Evolutionary conservation across 1,139 yeast species (phyloP), one percentile per base, ranked within the genome.

Genomic region (Blastobotrys aristatus): DNA sequence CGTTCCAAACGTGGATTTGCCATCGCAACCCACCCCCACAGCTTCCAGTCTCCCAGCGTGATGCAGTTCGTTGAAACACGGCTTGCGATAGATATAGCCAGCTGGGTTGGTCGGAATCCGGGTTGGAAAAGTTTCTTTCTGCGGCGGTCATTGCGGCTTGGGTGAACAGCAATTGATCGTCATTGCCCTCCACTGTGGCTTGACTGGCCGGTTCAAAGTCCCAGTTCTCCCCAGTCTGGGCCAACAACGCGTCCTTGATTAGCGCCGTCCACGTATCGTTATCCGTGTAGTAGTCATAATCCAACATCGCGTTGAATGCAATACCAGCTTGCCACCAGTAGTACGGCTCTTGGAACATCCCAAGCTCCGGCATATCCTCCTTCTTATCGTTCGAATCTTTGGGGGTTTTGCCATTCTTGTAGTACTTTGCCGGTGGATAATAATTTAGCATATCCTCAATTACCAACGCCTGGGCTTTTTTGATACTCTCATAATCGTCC

Each of bases 261-360:
- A 74, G 54, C 26, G 75, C 76, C 35, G 74, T 80, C 59, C 76
- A 84, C 0, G 92, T 80, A 57, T 79, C 81, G 62, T 88, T 82
- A 45, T 84, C 77, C 71, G 87, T 79, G 61, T 74, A 82, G 61
- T 65, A 82, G 69, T 87, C 76, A 65, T 81, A 84, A 64, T 89
- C 96, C 40, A 89, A 67, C 74, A 90, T 72, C 16, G 86, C 74
- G 5, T 96, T 95, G 87, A 89, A 87, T 5, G 95, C 97, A 55
- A 95, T 96, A 61, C 97, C 97, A 29, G 96, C 96, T 70, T 89
- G 92, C 97, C 97, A 89, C 97, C 97, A 90, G 72, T 89, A 90
- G 73, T 89, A 89, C 0, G 97, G 97, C 64, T 70, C 67, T 1
- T 83, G 69, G 65, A 89, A 85, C 90, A 83, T 81, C 44, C 97